Base-by-base conservation (phyloP, 108 stramenopile species). In the Skeletonema grethae region DNA sequence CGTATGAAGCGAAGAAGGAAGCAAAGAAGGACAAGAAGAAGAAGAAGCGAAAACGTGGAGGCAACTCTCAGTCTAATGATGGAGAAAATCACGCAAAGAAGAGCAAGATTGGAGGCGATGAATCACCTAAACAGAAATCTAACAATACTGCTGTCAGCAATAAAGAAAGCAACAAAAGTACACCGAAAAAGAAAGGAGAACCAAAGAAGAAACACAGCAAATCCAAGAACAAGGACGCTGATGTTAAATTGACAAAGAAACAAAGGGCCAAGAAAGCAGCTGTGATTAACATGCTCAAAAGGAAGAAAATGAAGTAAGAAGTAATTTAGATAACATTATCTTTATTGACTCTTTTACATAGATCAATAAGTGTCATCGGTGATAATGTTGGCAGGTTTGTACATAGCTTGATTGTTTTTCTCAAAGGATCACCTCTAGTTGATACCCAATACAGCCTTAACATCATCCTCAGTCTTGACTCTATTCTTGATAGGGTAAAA, bases 401-500 rank as follows among this genome's bases (percentile, higher is more conserved):
- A 30, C 63, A 64, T 64, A 16, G 28, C 24, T 22, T 62, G 36
- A 8, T 7, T 9, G 22, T 2, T 53, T 8, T 24, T 34, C 6
- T 5, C 32, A 34, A 34, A 34, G 32, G 7, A 0, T 0, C 32
- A 34, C 4, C 8, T 22, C 43, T 63, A 77, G 56, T 70, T 69
- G 24, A 89, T 69, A 16, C 88, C 88, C 35, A 89, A 76, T 15
- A 89, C 70, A 24, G 71, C 65, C 67, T 76, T 87, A 31, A 89
- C 86, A 67, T 89, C 84, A 34, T 85, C 85, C 46, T 87, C 88
- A 35, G 70, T 87, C 61, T 79, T 84, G 25, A 89, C 45, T 30
- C 66, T 65, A 61, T 89, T 89, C 69, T 84, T 85, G 63, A 89
- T 87, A 38, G 88, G 88, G 57, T 83, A 87, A 57, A 89, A 89